Evolutionary conservation across 768 basidiomycete species (phyloP).

Genomic region (Suillus ampliporus): DNA sequence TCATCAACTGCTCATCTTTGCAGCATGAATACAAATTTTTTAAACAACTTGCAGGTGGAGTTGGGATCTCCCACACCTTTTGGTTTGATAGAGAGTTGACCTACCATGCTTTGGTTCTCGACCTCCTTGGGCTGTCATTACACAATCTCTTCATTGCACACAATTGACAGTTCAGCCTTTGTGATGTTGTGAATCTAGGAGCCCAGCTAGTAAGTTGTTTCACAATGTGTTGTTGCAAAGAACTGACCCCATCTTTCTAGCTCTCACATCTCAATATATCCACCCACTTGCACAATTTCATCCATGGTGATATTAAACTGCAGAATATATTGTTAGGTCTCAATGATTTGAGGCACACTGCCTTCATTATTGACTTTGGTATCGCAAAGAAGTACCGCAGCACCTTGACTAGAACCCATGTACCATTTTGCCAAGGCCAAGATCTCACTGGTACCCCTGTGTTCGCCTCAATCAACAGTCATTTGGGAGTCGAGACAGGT

Average conservation of each 20-base stretch:
- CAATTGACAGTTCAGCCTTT: background rate
- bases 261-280: no score
- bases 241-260: no score
- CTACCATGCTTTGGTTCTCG: background rate
- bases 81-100: conserved; percentile 3
- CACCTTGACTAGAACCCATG: no score
- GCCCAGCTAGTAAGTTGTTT: background rate
- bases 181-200: background rate
- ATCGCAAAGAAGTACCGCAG: background rate
- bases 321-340: no score
- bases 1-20: background rate
- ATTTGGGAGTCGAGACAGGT: no score
- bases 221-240: no score
- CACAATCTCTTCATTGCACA: background rate
- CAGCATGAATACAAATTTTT: conserved; percentile 2
- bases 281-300: no score
- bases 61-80: conserved; percentile 3
- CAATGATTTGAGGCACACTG: no score
- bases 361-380: background rate
- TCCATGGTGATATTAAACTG: no score
- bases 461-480: no score
- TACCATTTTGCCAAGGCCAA: no score
- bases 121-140: conserved; percentile 3
- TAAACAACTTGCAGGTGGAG: conserved; percentile 7
- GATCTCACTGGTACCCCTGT: no score